Evolutionary conservation across 805 yeast species (phyloP).

Genomic region (Kuraishia piskuri): DNA sequence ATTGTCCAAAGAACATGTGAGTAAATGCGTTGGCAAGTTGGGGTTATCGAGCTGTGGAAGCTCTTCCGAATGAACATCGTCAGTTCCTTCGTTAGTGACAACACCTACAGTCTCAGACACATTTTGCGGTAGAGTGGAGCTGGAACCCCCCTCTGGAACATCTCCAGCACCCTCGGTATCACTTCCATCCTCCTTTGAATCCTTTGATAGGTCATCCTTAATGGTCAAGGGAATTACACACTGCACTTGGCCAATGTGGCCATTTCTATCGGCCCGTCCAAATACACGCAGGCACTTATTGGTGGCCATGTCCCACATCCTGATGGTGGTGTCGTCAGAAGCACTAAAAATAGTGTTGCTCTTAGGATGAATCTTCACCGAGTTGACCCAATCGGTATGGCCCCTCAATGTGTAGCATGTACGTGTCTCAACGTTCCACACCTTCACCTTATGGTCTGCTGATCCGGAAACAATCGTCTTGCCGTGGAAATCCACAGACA

Average conservation of each 20-base stretch:
- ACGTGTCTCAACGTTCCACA: constrained; percentile 93
- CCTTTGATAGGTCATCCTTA: constrained; percentile 49
- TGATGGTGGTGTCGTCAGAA: constrained; percentile 83
- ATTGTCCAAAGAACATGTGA: constrained; percentile 85
- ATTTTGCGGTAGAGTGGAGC: background rate
- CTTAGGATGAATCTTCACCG: constrained; percentile 76
- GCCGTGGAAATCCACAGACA: constrained; percentile 71
- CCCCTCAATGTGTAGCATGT: constrained; percentile 91
- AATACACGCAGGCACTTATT: constrained; percentile 74
- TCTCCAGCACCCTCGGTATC: constrained; percentile 6
- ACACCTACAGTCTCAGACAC: background rate
- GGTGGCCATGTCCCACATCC: constrained; percentile 89
- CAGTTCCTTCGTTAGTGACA: constrained; percentile 11
- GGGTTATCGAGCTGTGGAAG: constrained; percentile 16
- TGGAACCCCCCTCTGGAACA: constrained; percentile 2
- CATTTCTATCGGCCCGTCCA: constrained; percentile 64
- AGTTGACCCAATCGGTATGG: constrained; percentile 86
- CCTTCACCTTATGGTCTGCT: constrained; percentile 85
- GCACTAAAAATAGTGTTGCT: constrained; percentile 79
- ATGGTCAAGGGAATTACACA: constrained; percentile 80
- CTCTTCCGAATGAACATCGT: constrained; percentile 7
- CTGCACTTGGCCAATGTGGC: constrained; percentile 93
- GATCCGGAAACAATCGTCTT: constrained; percentile 88
- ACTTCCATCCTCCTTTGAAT: constrained; percentile 25
- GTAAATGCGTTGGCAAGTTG: constrained; percentile 68